A percentile compares a stretch with the other conserved stretches of the same genome.
Evolutionary conservation across 805 yeast genomes (phyloP).

Genomic region (Nakazawaea anatomiae): DNA sequence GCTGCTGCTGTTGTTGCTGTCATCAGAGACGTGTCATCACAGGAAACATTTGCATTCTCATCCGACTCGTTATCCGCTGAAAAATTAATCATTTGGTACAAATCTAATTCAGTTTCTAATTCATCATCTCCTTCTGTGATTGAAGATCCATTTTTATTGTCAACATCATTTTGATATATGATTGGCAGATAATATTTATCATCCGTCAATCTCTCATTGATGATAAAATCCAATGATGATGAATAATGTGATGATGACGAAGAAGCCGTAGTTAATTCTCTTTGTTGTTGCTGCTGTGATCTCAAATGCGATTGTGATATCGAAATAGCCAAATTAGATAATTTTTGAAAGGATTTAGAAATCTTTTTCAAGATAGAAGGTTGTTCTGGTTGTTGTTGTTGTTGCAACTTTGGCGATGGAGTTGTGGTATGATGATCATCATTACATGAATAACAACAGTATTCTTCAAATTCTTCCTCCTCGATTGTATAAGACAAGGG

Average conservation of each 20-base stretch:
- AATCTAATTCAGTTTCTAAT: not conserved
- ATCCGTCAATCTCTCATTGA: constrained; percentile 10
- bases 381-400: no score
- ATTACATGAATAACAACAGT: not conserved
- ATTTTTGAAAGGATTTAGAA: constrained; percentile 3
- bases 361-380: not conserved
- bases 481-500: not conserved
- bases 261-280: not conserved
- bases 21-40: not conserved
- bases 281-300: not conserved
- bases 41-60: not conserved
- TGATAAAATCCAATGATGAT: not conserved
- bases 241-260: no score
- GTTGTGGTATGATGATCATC: not conserved
- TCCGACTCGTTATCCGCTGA: not conserved
- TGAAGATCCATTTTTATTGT: no score
- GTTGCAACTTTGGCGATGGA: not conserved
- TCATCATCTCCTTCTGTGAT: not conserved
- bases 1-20: not conserved
- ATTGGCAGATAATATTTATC: not conserved
- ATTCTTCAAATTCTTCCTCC: not conserved
- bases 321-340: constrained; percentile 3
- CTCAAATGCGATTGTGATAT: constrained; percentile 1
- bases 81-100: not conserved
- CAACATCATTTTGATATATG: no score